Conservation (phyloP, 2,329 filamentous ascomycete species). For the Ophiostoma sp. region DNA sequence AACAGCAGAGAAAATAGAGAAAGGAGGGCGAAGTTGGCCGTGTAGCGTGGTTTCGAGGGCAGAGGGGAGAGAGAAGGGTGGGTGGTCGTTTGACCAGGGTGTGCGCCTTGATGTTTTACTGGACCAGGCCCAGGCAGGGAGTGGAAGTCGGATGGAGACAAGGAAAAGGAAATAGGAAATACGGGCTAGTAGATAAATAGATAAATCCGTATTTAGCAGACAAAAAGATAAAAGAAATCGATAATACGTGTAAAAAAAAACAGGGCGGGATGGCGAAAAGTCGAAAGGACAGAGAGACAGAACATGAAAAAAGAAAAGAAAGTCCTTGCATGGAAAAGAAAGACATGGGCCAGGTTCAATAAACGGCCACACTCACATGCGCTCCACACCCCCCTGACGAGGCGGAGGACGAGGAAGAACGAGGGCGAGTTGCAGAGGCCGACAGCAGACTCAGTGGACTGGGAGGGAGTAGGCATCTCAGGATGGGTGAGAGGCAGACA, state of each 20-base stretch:
- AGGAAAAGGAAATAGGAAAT: background rate
- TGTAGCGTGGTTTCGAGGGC: slow-evolving; percentile 3
- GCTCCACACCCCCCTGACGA: background rate
- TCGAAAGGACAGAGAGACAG: background rate
- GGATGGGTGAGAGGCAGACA: background rate
- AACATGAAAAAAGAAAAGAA: background rate
- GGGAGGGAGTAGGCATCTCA: background rate
- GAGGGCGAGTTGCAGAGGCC: background rate
- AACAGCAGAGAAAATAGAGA: background rate
- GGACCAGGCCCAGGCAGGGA: slow-evolving; percentile 2
- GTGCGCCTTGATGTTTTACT: slow-evolving; percentile 23
- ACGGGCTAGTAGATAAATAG: background rate
- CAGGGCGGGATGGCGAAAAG: slow-evolving; percentile 6
- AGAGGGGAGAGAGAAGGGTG: slow-evolving; percentile 11
- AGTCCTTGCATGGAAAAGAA: slow-evolving; percentile 20
- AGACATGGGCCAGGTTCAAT: slow-evolving; percentile 16
- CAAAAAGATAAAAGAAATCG: background rate
- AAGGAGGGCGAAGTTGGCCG: slow-evolving; percentile 1
- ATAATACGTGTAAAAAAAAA: background rate
- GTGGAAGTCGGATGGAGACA: slow-evolving; percentile 2
- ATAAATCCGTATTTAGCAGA: background rate
- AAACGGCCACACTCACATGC: slow-evolving; percentile 13
- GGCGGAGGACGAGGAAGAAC: background rate
- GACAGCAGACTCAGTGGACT: background rate
- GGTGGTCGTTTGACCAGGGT: slow-evolving; percentile 20